Evolutionary conservation across 192 early-diverging fungal genomes (phyloP).

Genomic region (Ambispora gerdemannii): DNA sequence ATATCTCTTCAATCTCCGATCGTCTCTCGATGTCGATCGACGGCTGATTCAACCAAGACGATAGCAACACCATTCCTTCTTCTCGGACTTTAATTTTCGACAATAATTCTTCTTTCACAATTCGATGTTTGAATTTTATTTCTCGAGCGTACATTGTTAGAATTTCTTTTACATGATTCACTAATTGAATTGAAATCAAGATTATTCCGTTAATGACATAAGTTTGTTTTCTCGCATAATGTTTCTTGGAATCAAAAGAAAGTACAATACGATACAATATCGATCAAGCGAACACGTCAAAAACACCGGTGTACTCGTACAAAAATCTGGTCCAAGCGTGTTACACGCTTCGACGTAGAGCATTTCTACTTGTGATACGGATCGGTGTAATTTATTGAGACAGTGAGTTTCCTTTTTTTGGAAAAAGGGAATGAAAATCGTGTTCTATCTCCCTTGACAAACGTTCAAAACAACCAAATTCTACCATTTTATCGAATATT

Average conservation of each 20-base stretch:
- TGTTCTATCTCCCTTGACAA: too few species aligned
- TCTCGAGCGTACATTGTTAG: constrained; percentile 24
- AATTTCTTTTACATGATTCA: constrained; percentile 6
- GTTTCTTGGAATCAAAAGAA: neutral
- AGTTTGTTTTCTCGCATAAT: neutral
- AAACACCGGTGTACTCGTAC: constrained; percentile 34
- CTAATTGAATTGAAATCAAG: neutral
- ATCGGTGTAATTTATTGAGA: constrained; percentile 43
- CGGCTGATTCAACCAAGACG: constrained; percentile 45
- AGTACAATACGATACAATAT: constrained; percentile 35
- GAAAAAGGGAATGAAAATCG: neutral
- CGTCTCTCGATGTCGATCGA: constrained; percentile 32
- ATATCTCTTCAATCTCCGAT: constrained; percentile 42
- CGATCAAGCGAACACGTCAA: constrained; percentile 39
- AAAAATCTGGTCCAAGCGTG: constrained; percentile 38
- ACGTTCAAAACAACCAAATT: too few species aligned
- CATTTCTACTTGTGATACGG: constrained; percentile 39
- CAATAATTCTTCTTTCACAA: neutral
- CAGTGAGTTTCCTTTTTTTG: constrained; percentile 35
- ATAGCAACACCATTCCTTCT: constrained; percentile 43
- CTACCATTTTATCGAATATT: constrained; percentile 46
- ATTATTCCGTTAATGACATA: neutral
- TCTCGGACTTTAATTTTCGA: constrained; percentile 29
- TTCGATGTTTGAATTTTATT: constrained; percentile 19
- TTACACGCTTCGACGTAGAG: constrained; percentile 42